These are phyloP conservation scores for Colletotrichum sp. DNA, from an alignment of 2,329 filamentous ascomycete species.

Conservation along the genomic window DNA sequence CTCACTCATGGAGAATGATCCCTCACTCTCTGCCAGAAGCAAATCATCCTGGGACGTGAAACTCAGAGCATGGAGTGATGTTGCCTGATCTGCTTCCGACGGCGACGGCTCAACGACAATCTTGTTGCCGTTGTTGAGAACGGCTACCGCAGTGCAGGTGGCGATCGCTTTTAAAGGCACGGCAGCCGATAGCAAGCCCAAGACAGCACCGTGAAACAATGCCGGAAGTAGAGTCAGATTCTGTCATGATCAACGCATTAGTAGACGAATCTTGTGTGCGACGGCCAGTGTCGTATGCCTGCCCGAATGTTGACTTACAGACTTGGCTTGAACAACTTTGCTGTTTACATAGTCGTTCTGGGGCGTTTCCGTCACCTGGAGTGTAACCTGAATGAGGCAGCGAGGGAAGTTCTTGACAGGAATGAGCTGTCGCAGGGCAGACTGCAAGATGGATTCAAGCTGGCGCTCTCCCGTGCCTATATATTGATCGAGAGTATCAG, in stretches of 20 bases:
- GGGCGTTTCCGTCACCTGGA: constrained; percentile 76
- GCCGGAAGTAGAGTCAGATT: constrained; percentile 82
- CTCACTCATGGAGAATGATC: constrained; percentile 73
- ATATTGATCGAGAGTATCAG: constrained; percentile 29
- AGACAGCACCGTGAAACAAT: constrained; percentile 78
- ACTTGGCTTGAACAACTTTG: constrained; percentile 63
- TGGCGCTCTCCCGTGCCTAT: constrained; percentile 77
- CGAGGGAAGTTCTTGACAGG: constrained; percentile 78
- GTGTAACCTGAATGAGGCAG: constrained; percentile 78
- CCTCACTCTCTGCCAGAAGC: constrained; percentile 82
- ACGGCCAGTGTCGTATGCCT: neutral
- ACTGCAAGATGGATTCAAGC: constrained; percentile 77
- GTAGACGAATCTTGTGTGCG: neutral
- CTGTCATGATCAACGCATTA: constrained; percentile 44
- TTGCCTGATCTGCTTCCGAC: constrained; percentile 64
- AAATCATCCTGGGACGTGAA: constrained; percentile 79
- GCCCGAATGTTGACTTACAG: constrained; percentile 49
- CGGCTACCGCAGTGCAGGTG: constrained; percentile 68
- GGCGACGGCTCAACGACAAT: constrained; percentile 67
- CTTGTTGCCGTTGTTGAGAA: constrained; percentile 46
- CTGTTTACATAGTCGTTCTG: constrained; percentile 68
- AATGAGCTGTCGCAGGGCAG: constrained; percentile 75
- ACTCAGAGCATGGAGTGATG: constrained; percentile 81
- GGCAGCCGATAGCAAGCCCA: constrained; percentile 81
- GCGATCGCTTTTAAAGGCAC: constrained; percentile 79